phyloP scores from a whole-genome alignment of 2,329 filamentous ascomycete species.

The Claviceps sorghi region DNA sequence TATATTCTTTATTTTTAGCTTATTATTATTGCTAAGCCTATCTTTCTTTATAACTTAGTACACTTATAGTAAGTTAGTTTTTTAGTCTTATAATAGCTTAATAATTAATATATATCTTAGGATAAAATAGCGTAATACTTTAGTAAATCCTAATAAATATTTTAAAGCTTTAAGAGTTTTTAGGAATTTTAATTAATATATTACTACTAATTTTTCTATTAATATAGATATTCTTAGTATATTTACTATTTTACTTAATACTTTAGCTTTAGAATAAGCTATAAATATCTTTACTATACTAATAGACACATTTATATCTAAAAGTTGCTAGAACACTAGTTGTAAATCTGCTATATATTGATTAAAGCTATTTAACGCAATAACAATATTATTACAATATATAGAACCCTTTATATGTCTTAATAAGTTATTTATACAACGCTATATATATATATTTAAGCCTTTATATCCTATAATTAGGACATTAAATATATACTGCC shows the following conservation, averaged over 20 bases:
- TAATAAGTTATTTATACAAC: background rate
- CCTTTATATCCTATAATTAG: background rate
- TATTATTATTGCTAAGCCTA: too few species aligned
- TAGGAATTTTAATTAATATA: background rate
- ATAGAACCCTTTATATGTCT: background rate
- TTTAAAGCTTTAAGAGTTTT: background rate
- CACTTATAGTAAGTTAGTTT: background rate
- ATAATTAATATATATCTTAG: background rate
- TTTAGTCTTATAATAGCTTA: background rate
- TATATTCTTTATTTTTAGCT: too few species aligned
- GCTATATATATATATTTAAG: background rate
- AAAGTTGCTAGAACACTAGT: background rate
- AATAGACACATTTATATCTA: background rate
- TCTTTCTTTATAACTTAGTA: too few species aligned
- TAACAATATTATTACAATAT: background rate
- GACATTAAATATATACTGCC: background rate
- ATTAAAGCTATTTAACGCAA: background rate
- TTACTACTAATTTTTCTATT: background rate
- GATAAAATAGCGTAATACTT: too few species aligned
- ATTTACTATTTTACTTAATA: background rate
- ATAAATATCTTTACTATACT: background rate
- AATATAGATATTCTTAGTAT: background rate
- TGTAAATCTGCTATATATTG: too few species aligned
- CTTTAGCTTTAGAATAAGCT: background rate
- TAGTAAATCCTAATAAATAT: too few species aligned